Percentiles rank a stretch among this genome's conserved stretches.
These are phyloP conservation scores for Magnaporthiopsis poae DNA, from an alignment of 2,329 filamentous ascomycete species.

Conservation along the genomic window DNA sequence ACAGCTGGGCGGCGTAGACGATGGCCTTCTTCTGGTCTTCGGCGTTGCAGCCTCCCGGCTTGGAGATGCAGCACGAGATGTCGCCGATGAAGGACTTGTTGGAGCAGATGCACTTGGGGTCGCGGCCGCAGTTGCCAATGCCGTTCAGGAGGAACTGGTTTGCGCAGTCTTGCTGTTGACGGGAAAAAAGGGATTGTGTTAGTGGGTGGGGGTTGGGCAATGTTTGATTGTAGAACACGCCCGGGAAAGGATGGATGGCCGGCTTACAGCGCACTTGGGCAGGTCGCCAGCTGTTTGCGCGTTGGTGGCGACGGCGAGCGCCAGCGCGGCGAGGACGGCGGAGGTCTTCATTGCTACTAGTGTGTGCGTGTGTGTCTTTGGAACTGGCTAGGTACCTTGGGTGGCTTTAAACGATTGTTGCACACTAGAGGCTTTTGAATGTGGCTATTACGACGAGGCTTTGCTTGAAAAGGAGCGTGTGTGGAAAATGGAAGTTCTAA, in stretches of 20 bases:
- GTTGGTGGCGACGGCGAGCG: constrained; percentile 42
- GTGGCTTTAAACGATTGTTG: not conserved
- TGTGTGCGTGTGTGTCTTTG: not conserved
- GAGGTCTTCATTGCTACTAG: constrained; percentile 34
- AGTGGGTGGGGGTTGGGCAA: constrained; percentile 4
- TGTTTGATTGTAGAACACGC: too few species aligned
- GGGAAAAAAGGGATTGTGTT: constrained; percentile 4
- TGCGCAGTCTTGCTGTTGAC: constrained; percentile 22
- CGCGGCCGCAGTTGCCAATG: constrained; percentile 25
- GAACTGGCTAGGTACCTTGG: too few species aligned
- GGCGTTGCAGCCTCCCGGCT: constrained; percentile 19
- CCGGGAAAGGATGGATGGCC: not conserved
- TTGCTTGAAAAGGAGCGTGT: not conserved
- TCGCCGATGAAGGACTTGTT: constrained; percentile 29
- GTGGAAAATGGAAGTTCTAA: not conserved
- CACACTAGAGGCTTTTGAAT: not conserved
- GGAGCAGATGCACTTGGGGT: constrained; percentile 32
- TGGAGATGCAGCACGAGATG: constrained; percentile 28
- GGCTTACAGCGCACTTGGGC: constrained; percentile 47
- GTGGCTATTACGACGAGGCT: not conserved
- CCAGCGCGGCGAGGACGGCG: constrained; percentile 34
- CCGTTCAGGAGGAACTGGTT: constrained; percentile 20
- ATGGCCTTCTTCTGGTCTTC: constrained; percentile 22
- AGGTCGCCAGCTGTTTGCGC: constrained; percentile 35
- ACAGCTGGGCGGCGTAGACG: constrained; percentile 23